These are phyloP conservation scores for Termitomyces sp. DNA, from an alignment of 768 basidiomycete species.

Conservation along the genomic window DNA sequence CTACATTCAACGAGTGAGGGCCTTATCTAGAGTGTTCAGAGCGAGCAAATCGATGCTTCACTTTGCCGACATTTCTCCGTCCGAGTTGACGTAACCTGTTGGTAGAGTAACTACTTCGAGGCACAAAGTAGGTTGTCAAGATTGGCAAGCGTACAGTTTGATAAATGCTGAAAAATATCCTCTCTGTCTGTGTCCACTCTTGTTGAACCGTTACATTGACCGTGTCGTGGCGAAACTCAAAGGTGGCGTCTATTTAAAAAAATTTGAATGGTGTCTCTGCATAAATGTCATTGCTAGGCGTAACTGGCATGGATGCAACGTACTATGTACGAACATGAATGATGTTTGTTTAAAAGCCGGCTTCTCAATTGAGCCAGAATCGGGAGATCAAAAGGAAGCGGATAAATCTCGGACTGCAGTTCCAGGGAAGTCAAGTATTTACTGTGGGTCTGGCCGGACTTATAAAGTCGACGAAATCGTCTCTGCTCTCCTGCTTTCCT, in stretches of 20 bases:
- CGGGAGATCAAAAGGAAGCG: conserved; percentile 18
- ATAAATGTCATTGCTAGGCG: neutral
- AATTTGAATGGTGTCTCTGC: no score
- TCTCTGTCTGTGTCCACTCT: neutral
- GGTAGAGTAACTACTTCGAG: no score
- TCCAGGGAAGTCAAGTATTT: conserved; percentile 34
- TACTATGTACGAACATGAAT: neutral
- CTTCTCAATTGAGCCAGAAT: neutral
- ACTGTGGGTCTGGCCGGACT: conserved; percentile 27
- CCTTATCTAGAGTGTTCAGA: neutral
- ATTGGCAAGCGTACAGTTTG: neutral
- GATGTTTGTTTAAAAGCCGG: neutral
- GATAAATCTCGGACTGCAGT: conserved; percentile 42
- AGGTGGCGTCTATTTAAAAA: neutral
- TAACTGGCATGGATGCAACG: neutral
- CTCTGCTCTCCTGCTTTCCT: conserved; percentile 24
- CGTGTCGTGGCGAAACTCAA: neutral
- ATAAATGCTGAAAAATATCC: neutral
- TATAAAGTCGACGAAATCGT: conserved; percentile 26
- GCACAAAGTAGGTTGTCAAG: neutral
- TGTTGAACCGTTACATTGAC: neutral
- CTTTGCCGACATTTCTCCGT: neutral
- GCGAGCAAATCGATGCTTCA: neutral
- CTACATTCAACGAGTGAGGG: neutral
- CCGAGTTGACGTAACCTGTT: neutral